Conservation (phyloP, 768 basidiomycete genomes). For the Kwoniella newhampshirensis region DNA sequence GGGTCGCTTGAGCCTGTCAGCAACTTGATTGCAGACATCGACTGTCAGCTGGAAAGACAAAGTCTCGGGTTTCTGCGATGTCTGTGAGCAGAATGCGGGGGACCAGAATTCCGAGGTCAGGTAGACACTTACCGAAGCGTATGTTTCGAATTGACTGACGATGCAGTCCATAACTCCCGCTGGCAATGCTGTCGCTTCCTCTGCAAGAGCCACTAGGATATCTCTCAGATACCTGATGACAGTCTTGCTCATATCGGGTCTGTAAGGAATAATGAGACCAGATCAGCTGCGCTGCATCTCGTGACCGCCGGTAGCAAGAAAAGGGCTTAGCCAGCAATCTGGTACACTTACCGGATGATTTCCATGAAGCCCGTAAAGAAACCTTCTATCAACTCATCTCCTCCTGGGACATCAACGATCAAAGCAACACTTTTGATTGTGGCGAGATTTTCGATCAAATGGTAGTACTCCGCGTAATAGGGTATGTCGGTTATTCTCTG, state of each 20-base stretch:
- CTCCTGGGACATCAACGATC: constrained; percentile 83
- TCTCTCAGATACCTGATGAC: constrained; percentile 65
- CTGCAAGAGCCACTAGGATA: constrained; percentile 82
- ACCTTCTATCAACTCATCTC: constrained; percentile 73
- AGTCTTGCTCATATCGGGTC: constrained; percentile 46
- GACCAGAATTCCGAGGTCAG: background rate
- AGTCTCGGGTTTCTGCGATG: constrained; percentile 29
- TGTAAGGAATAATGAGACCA: constrained; percentile 1
- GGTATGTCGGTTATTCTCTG: constrained; percentile 63
- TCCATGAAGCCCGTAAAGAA: constrained; percentile 81
- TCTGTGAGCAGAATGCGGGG: background rate
- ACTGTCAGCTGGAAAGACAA: constrained; percentile 74
- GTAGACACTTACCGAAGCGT: constrained; percentile 28
- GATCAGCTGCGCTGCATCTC: constrained; percentile 1
- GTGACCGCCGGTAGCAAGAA: background rate
- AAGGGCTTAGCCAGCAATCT: background rate
- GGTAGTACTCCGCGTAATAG: constrained; percentile 90
- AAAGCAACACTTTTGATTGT: constrained; percentile 93
- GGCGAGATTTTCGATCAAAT: constrained; percentile 87
- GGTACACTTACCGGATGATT: constrained; percentile 62
- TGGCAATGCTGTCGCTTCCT: constrained; percentile 78
- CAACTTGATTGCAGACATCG: constrained; percentile 76
- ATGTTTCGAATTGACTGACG: constrained; percentile 69
- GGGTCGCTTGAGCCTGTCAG: constrained; percentile 83
- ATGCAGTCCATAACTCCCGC: constrained; percentile 74